Base-by-base conservation (phyloP, 371 early-diverging fungal species). In the Mortierella polycephala region DNA sequence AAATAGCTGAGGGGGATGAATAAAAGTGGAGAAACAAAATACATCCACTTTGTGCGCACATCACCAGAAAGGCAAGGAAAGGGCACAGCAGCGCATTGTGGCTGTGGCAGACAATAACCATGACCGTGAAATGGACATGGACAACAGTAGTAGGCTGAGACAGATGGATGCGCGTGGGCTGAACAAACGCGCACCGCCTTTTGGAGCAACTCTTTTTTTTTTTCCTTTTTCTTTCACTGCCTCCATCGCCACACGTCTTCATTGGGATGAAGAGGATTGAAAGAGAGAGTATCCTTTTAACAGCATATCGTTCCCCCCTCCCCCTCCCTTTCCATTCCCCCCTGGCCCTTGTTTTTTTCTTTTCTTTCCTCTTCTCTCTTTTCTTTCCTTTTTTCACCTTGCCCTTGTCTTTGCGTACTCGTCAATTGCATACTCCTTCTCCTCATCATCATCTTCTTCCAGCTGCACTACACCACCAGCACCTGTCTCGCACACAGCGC, bases 261-360 rank as follows among this genome's bases (percentile, higher is more conserved):
- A 51, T 0, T 9, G 9, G 5, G 16, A 9, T 14, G 51, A 51
- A 30, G 6, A 50, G 23, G 58, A 41, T 57, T 37, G 21, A 37
- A 45, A 49, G 47, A 46, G 37, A 30, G 9, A 49, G 10, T 23
- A 37, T 2, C 12, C n/a, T 14, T 51, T 16, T 45, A 10, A 23
- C 45, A 40, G 11, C 56, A 20, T 20, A 20, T 16, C 5, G 37
- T 56, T 56, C 23, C 12, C 44, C 64, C 40, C 56, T 44, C 45
- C 7, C 45, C 56, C 40, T 54, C 30, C 12, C 57, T 12, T 55
- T 55, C 47, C 30, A 42, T 54, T 21, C 56, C 46, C 54, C 64
- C 57, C 56, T 64, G 64, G 41, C 46, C 57, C 60, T 59, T 51
- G 20, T 52, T 59, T 58, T 58, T 42, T 58, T 46, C 46, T 46